Conservation (phyloP, 108 stramenopile species). For the Skeletonema potamos region DNA sequence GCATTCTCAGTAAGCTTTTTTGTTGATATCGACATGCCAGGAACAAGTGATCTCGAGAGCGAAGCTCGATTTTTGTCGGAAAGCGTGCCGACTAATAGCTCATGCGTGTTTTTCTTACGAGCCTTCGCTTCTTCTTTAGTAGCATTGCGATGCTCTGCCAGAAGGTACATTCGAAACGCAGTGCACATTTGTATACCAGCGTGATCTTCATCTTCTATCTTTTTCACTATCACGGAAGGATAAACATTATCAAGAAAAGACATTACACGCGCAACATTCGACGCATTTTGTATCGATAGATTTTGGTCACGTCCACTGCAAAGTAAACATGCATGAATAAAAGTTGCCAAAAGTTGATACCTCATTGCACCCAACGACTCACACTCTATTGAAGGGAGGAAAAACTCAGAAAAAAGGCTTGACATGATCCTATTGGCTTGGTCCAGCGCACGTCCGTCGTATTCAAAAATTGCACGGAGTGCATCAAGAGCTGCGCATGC, state of each 20-base stretch:
- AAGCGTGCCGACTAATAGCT: slow-evolving; percentile 29
- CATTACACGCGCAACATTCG: slow-evolving; percentile 26
- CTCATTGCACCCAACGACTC: slow-evolving; percentile 7
- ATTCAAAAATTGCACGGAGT: slow-evolving; percentile 14
- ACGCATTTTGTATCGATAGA: slow-evolving; percentile 16
- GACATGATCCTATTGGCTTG: slow-evolving; percentile 14
- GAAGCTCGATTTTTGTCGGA: slow-evolving; percentile 5
- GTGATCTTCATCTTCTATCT: slow-evolving; percentile 40
- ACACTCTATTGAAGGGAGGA: slow-evolving; percentile 29
- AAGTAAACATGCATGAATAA: slow-evolving; percentile 30
- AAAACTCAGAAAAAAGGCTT: slow-evolving; percentile 34
- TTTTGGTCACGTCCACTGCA: slow-evolving; percentile 7
- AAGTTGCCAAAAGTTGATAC: slow-evolving; percentile 35
- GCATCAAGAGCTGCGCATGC: slow-evolving; percentile 29
- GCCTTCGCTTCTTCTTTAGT: slow-evolving; percentile 19
- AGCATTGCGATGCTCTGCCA: slow-evolving; percentile 25
- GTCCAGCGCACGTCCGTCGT: background rate
- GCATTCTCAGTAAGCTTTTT: slow-evolving; percentile 52
- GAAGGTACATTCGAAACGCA: slow-evolving; percentile 44
- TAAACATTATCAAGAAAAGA: slow-evolving; percentile 29
- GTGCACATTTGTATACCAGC: slow-evolving; percentile 49
- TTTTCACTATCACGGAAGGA: slow-evolving; percentile 25
- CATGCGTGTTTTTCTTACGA: slow-evolving; percentile 24
- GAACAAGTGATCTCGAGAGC: slow-evolving; percentile 30
- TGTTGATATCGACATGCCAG: slow-evolving; percentile 38